Percentiles rank a stretch among this genome's conserved stretches.
These are phyloP conservation scores for Beauveria pseudobassiana DNA, from an alignment of 2,329 filamentous ascomycete genomes.

Conservation along the genomic window DNA sequence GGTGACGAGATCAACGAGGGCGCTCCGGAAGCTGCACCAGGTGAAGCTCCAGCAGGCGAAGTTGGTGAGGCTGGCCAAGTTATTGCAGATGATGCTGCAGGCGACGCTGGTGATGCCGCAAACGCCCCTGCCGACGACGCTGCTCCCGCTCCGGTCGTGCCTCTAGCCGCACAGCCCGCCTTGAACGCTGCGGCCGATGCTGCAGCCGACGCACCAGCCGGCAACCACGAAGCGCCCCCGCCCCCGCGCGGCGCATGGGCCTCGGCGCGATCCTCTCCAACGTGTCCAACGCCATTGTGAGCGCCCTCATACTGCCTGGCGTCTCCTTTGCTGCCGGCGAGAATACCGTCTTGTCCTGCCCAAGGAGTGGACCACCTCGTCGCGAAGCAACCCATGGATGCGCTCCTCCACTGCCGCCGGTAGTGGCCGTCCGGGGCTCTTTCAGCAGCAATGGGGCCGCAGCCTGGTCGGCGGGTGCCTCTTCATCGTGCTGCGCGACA, in stretches of 20 bases:
- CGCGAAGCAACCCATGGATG: constrained; percentile 21
- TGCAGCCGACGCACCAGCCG: constrained; percentile 9
- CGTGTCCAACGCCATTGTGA: constrained; percentile 42
- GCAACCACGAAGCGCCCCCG: constrained; percentile 26
- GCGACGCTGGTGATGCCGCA: not conserved
- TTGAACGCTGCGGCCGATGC: not conserved
- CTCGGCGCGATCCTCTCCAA: constrained; percentile 31
- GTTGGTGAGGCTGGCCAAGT: not conserved
- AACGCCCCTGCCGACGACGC: not conserved
- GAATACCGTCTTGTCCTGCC: constrained; percentile 61
- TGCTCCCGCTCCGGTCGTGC: not conserved
- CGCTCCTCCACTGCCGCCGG: constrained; percentile 20
- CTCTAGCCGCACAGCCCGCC: not conserved
- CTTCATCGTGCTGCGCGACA: constrained; percentile 76
- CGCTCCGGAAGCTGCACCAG: not conserved
- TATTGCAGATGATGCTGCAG: not conserved
- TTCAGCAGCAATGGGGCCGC: constrained; percentile 82
- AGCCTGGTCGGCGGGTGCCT: constrained; percentile 83
- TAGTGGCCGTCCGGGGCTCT: constrained; percentile 48
- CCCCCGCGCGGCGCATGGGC: constrained; percentile 26
- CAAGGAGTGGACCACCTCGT: constrained; percentile 51
- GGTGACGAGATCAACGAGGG: constrained; percentile 20
- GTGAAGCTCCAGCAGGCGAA: not conserved
- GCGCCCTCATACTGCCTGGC: constrained; percentile 66
- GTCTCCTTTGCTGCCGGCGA: constrained; percentile 76